Evolutionary conservation across 805 yeast genomes (phyloP), one percentile per base, ranked within the genome.

Genomic region (Yamadazyma paraphyllophila): DNA sequence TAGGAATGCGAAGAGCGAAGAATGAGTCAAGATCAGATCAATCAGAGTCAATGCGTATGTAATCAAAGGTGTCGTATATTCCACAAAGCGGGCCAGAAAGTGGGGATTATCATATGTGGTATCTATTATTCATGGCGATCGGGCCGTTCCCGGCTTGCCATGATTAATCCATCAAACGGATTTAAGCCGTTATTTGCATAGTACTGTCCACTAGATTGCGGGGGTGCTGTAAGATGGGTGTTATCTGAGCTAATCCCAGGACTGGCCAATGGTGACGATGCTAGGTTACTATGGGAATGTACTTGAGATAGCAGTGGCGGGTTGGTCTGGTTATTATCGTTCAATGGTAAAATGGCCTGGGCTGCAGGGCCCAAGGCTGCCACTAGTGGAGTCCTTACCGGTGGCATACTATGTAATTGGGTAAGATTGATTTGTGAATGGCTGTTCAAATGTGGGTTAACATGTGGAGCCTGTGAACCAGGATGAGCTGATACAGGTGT

Each of bases 111-210:
- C 6, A 20, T 15, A 16, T 33, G 36, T 37, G 32, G 32, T 20
- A 20, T 20, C 32, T 29, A 3, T 25, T 30, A 36, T 9, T 36
- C 41, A 37, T 33, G 17, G 26, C 25, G 16, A 14, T 46, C 43
- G 30, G 44, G 47, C 14, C 48, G 13, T 24, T 46, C 36, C 44
- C 45, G 26, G 14, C 44, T 57, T 7, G 67, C 66, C 55, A 66
- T 51, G 15, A 67, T 66, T 17, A 66, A 52, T n/a, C 70, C 70
- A 47, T 67, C 72, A 48, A 66, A 67, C 7, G 72, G 72, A 50
- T 67, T 67, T 52, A 64, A 54, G 3, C 71, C 72, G 42, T 63
- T 62, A 45, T 56, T 65, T 12, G 67, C 69, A 47, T 49, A 65
- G 46, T 54, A 60, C 46, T 65, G 72, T 7, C 70, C 71, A 1